Conservation (phyloP, 345 rosid genomes). For the Arabidopsis arenosa region DNA sequence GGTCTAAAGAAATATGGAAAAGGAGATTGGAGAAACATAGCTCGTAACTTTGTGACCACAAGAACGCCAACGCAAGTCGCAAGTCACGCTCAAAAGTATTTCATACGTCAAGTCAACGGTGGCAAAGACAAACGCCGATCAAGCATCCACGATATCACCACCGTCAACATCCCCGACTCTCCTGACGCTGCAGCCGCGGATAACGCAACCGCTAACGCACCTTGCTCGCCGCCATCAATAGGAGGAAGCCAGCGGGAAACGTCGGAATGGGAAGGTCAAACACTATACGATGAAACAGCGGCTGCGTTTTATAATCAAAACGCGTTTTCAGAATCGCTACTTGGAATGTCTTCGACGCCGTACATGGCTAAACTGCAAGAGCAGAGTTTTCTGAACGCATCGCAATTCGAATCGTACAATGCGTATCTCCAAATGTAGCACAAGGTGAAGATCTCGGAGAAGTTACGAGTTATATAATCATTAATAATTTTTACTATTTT, state of each 20-base stretch:
- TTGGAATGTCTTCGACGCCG: constrained; percentile 57
- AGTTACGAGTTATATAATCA: constrained; percentile 27
- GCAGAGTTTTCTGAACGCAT: constrained; percentile 62
- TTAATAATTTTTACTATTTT: constrained; percentile 26
- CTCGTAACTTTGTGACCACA: constrained; percentile 82
- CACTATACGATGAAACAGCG: constrained; percentile 39
- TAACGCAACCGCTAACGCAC: constrained; percentile 53
- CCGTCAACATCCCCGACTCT: constrained; percentile 62
- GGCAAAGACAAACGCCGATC: constrained; percentile 97
- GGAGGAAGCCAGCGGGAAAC: constrained; percentile 47
- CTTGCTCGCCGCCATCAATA: constrained; percentile 45
- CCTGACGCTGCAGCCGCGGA: constrained; percentile 50
- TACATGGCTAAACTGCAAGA: constrained; percentile 65
- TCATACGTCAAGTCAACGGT: constrained; percentile 86
- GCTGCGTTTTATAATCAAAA: constrained; percentile 52
- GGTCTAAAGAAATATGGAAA: constrained; percentile 95
- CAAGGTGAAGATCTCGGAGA: constrained; percentile 39
- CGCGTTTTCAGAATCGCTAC: constrained; percentile 49
- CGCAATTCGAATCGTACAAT: constrained; percentile 61
- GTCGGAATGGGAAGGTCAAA: constrained; percentile 43
- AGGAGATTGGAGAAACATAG: constrained; percentile 99
- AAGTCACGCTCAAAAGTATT: constrained; percentile 99
- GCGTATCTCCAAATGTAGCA: constrained; percentile 51
- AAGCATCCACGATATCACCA: constrained; percentile 97
- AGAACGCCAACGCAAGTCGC: constrained; percentile 99